Evolutionary conservation across 2,329 filamentous ascomycete species (phyloP), one percentile per base, ranked within the genome.

Genomic region (Colletotrichum abscissum): DNA sequence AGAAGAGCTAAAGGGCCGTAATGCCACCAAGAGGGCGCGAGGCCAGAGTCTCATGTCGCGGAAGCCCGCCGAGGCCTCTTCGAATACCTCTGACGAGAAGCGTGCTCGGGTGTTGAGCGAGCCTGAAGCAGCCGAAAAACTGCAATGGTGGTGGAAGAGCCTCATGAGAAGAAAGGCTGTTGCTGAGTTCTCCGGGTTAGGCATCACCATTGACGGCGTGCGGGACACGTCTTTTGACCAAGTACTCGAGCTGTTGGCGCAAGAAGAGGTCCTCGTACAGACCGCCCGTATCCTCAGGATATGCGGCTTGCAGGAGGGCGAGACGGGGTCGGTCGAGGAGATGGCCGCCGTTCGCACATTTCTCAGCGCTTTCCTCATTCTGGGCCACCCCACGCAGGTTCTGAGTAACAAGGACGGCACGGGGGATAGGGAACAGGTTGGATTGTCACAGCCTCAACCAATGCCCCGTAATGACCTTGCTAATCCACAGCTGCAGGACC

Each of bases 381-480:
- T 95, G 30, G 93, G 93, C 1, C 94, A 96, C 80, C 94, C 94
- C 1, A 91, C 91, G 1, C 91, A 94, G 76, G 93, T 96, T 1
- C 88, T 97, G 42, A 94, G 90, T 81, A 93, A 91, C 80, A 94
- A 94, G 79, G 91, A 92, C 63, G 87, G 83, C 62, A 86, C 84
- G 62, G 84, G 86, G 75, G 82, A 91, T 72, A 88, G 90, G 80
- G 90, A 91, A 79, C 89, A 91, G 84, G 83, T 86, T 81, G 84
- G 84, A 78, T 80, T 82, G 75, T 80, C 79, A 77, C 79, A 81
- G 77, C 82, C 82, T 65, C 81, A 85, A 72, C 86, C 83, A 73
- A 84, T 88, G 68, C 81, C 82, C 75, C 83, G 84, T 75, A 85
- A 88, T 75, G 88, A 91, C 78, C 84, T 91, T 59, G 88, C 87